phyloP scores from a whole-genome alignment of 495 filamentous ascomycete species.

The Diplogelasinospora grovesii region DNA sequence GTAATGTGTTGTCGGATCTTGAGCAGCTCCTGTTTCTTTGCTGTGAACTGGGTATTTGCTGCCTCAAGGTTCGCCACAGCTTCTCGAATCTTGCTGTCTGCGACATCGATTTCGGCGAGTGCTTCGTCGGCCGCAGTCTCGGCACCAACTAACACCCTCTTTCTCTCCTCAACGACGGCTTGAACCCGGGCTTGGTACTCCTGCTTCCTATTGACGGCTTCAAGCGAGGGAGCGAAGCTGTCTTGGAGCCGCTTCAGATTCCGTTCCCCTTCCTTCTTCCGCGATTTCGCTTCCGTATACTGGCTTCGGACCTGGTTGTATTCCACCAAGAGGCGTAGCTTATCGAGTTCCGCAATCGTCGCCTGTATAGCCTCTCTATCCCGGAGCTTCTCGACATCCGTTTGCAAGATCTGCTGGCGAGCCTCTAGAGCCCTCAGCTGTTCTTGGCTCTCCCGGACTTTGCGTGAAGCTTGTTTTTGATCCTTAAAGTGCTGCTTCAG shows the following conservation, averaged over 20 bases:
- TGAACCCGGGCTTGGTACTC: conserved; percentile 46
- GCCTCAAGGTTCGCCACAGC: conserved; percentile 48
- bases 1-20: conserved; percentile 36
- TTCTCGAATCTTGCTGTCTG: conserved; percentile 50
- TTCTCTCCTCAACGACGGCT: conserved; percentile 45
- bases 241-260: conserved; percentile 52
- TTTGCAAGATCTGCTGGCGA: conserved; percentile 69
- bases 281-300: conserved; percentile 41
- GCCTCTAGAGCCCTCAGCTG: conserved; percentile 57
- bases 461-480: conserved; percentile 58
- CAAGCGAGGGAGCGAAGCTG: conserved; percentile 60
- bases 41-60: conserved; percentile 46
- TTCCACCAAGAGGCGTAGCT: conserved; percentile 54
- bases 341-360: conserved; percentile 60
- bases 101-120: conserved; percentile 40
- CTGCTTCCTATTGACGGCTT: conserved; percentile 59
- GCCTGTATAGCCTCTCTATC: conserved; percentile 64
- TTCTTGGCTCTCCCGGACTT: conserved; percentile 54
- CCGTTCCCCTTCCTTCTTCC: conserved; percentile 36
- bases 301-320: conserved; percentile 46
- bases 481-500: conserved; percentile 63
- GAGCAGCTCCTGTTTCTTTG: conserved; percentile 46
- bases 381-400: conserved; percentile 75
- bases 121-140: conserved; percentile 48
- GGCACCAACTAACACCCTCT: conserved; percentile 41